These are phyloP conservation scores for Mycena alexandri DNA, from an alignment of 768 basidiomycete species.

Conservation along the genomic window DNA sequence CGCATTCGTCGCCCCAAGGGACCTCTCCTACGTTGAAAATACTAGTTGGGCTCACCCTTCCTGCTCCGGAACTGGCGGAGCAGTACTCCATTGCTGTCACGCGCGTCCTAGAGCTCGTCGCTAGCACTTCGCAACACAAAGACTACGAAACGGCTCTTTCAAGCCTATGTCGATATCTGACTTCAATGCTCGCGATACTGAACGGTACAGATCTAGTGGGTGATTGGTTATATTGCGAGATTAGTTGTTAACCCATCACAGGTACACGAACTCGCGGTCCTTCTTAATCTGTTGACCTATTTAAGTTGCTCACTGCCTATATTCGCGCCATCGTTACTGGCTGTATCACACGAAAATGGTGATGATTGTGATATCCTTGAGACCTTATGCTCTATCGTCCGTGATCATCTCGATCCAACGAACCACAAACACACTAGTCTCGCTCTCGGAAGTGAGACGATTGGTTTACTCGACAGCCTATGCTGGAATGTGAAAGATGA, in stretches of 20 bases:
- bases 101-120: conserved; percentile 60
- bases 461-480: conserved; percentile 67
- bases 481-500: conserved; percentile 63
- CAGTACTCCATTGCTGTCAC: conserved; percentile 59
- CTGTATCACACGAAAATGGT: conserved; percentile 41
- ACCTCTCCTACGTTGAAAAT: conserved; percentile 64
- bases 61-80: conserved; percentile 38
- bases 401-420: conserved; percentile 52
- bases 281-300: conserved; percentile 65
- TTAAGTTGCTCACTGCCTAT: conserved; percentile 63
- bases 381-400: conserved; percentile 57
- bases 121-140: conserved; percentile 48
- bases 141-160: conserved; percentile 50
- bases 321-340: conserved; percentile 56
- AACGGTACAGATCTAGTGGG: conserved; percentile 57
- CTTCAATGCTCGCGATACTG: conserved; percentile 56
- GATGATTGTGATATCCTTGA: conserved; percentile 51
- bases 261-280: conserved; percentile 60
- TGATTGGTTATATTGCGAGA: conserved; percentile 16
- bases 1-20: conserved; percentile 59
- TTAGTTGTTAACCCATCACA: conserved; percentile 42
- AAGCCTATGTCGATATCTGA: conserved; percentile 51
- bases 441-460: conserved; percentile 54
- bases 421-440: conserved; percentile 44
- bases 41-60: conserved; percentile 56